Evolutionary conservation across 2,329 filamentous ascomycete species (phyloP), one percentile per base, ranked within the genome.

Genomic region (Colletotrichum godetiae): DNA sequence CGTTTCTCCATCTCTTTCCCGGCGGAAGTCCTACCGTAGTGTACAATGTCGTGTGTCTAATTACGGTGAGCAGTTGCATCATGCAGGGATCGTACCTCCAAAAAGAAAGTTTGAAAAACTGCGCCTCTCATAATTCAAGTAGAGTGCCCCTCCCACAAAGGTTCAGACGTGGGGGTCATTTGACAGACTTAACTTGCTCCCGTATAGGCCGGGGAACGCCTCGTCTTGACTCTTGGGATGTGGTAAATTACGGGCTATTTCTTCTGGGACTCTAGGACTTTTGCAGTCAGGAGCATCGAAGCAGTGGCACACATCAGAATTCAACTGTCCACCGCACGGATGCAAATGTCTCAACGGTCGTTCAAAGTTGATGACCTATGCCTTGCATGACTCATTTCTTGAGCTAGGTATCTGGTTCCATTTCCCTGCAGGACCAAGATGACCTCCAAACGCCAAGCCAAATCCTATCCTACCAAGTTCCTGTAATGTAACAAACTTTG

Each of bases 361-460:
- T n/a, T 29, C 22, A 46, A 42, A 42, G 27, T 37, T 46, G 12
- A 60, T 59, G 4, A n/a, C 27, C 5, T 15, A 52, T 60, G 22
- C 65, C 42, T 24, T 57, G 37, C 61, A 61, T 66, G 46, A 70
- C 46, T 70, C 60, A 42, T 35, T 60, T 49, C 27, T 31, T 8
- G 42, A 57, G 49, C 56, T 61, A 49, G n/a, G n/a, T n/a, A n/a
- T 61, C 53, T 69, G 59, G 53, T 60, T 35, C 29, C 42, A 55
- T 61, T 61, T 62, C n/a, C 46, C 22, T 49, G n/a, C 56, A 15
- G 12, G 60, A 46, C 37, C 56, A 55, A 53, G 37, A 60, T 31
- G 33, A 60, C 55, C 56, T 63, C 60, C 49, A 66, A 71, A 73
- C 67, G 71, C 71, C 67, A 71, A 71, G 61, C 61, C 56, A 29